Base-by-base conservation (phyloP, 2,329 filamentous ascomycete genomes). In the Cladophialophora chaetospira region DNA sequence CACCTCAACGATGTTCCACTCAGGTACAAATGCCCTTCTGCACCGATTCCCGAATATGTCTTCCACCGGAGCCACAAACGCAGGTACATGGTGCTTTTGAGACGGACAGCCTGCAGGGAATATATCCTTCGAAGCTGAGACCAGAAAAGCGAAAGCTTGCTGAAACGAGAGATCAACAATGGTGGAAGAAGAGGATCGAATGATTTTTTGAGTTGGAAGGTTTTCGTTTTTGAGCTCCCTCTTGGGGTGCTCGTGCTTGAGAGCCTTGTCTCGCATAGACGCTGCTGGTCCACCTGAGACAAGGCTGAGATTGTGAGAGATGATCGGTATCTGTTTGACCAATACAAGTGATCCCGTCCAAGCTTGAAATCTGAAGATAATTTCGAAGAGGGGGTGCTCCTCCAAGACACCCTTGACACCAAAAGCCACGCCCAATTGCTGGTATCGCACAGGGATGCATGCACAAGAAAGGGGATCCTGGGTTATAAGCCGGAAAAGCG, bases 101-200 rank as follows among this genome's bases (percentile, higher is more conserved):
- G 25, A 45, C n/a, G 28, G 29, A 55, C 28, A 51, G 47, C 52
- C 40, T 43, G 40, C 35, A 29, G 29, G 43, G 36, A 53, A 46
- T 33, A 40, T 19, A 42, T 43, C 11, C 26, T 36, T 40, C n/a
- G 38, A n/a, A 48, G 31, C 31, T 43, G 38, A 50, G 44, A 45
- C 33, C 46, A 52, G 38, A 45, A 42, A 38, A 58, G 44, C 52
- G 50, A 57, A 50, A 57, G 58, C 47, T 58, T 61, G 58, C 58
- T 61, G 58, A 61, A 61, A 45, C 45, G 58, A 61, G 54, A 61
- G 58, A 61, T 61, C 58, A 61, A 61, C 49, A 54, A 57, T 51
- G 29, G 54, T 48, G 45, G 52, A 53, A 17, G n/a, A 53, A 17
- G 46, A 42, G 5, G 35, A n/a, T 31, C 33, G 31, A 4, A 25